These are phyloP conservation scores for Metschnikowia santaceciliae DNA, from an alignment of 805 yeast genomes.

Conservation along the genomic window DNA sequence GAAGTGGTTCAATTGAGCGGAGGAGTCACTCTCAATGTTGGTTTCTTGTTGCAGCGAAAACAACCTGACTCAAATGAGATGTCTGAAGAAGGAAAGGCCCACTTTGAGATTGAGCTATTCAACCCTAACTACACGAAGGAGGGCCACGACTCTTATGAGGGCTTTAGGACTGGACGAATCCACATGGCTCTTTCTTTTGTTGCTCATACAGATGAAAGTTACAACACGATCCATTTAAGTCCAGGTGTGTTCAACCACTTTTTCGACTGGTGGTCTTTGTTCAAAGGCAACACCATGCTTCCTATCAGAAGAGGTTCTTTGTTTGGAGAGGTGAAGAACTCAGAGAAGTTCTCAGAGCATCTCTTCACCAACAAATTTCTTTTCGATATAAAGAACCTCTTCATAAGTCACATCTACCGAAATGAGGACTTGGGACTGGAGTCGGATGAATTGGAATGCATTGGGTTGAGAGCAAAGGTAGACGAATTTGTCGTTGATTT, in stretches of 20 bases:
- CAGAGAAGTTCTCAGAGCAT: constrained; percentile 71
- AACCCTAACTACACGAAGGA: constrained; percentile 50
- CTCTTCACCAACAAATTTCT: constrained; percentile 76
- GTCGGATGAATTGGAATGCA: constrained; percentile 45
- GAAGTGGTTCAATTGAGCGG: constrained; percentile 57
- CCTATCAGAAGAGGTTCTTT: constrained; percentile 75
- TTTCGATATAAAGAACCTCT: constrained; percentile 68
- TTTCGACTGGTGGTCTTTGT: constrained; percentile 81
- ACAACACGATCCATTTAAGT: constrained; percentile 73
- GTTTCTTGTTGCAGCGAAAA: constrained; percentile 52
- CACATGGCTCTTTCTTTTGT: constrained; percentile 40
- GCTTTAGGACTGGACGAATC: constrained; percentile 37
- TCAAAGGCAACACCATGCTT: constrained; percentile 71
- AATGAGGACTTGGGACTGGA: constrained; percentile 39
- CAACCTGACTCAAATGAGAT: constrained; percentile 28
- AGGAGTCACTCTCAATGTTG: constrained; percentile 54
- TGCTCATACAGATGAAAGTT: constrained; percentile 36
- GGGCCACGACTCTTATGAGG: constrained; percentile 38
- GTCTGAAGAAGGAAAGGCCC: constrained; percentile 50
- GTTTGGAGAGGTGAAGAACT: constrained; percentile 52
- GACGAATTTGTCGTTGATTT: constrained; percentile 36
- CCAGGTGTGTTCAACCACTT: constrained; percentile 68
- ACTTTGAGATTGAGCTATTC: constrained; percentile 52
- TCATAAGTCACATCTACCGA: constrained; percentile 67
- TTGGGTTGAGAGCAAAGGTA: constrained; percentile 60